Conservation (phyloP, 768 basidiomycete species). For the Mycena alexandri region DNA sequence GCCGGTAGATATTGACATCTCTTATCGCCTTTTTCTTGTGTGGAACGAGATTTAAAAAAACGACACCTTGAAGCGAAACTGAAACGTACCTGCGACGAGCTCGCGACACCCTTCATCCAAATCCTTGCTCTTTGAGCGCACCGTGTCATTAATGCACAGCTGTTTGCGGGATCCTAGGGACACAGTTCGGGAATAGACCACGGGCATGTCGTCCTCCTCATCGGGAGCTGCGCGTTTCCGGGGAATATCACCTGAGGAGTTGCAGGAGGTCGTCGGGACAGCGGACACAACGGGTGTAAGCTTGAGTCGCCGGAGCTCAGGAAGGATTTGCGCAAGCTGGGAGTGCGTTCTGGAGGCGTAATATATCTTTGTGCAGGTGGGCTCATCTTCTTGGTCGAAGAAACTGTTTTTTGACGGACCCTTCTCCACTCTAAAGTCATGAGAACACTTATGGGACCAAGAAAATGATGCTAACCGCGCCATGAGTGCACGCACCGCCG, state of each 20-base stretch:
- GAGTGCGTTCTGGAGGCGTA: constrained; percentile 98
- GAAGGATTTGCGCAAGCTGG: constrained; percentile 90
- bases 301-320: constrained; percentile 83
- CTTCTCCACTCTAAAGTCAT: constrained; percentile 47
- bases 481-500: constrained; percentile 85
- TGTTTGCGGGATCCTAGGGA: constrained; percentile 92
- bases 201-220: constrained; percentile 38
- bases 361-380: constrained; percentile 85
- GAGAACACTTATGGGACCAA: constrained; percentile 3
- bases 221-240: constrained; percentile 44
- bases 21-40: constrained; percentile 70
- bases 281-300: constrained; percentile 48
- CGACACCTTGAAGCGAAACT: neutral
- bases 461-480: constrained; percentile 66
- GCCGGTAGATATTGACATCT: constrained; percentile 85
- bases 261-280: constrained; percentile 24
- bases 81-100: constrained; percentile 71
- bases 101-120: constrained; percentile 92
- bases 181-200: constrained; percentile 69
- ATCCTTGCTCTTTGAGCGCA: constrained; percentile 73
- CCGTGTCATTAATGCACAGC: constrained; percentile 90
- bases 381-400: constrained; percentile 56
- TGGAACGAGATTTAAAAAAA: neutral
- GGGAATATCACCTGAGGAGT: constrained; percentile 25
- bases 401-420: constrained; percentile 27